A percentile compares a stretch with the other conserved stretches of the same genome.
phyloP scores from a whole-genome alignment of 176 grass and related monocot species.

The Cenchrus purpureus region DNA sequence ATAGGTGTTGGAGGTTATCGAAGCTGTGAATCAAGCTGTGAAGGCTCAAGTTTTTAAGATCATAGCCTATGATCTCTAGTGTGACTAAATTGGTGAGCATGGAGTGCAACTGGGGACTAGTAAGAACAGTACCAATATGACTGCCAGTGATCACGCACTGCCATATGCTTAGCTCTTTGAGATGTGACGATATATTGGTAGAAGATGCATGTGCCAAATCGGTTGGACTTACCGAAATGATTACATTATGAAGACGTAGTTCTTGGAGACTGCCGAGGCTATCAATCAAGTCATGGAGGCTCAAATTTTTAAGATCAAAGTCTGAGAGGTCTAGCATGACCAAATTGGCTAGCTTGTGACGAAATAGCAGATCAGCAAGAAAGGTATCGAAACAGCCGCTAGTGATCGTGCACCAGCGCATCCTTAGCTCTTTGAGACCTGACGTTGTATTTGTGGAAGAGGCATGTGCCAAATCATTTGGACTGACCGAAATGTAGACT shows the following conservation, averaged over 20 bases:
- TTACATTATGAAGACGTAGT: constrained; percentile 38
- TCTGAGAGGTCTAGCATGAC: not conserved
- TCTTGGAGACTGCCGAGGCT: constrained; percentile 44
- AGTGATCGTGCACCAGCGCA: constrained; percentile 22
- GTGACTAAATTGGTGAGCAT: constrained; percentile 30
- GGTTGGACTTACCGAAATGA: not conserved
- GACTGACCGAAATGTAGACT: constrained; percentile 36
- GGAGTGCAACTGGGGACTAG: not conserved
- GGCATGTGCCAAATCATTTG: not conserved
- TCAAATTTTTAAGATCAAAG: constrained; percentile 17
- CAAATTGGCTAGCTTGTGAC: constrained; percentile 3
- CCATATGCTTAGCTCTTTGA: constrained; percentile 40
- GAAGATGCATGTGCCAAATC: not conserved
- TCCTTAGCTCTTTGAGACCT: constrained; percentile 39
- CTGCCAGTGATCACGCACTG: constrained; percentile 37
- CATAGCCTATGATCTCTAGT: not conserved
- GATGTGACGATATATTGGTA: not conserved
- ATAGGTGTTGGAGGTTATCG: constrained; percentile 35
- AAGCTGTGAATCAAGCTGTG: constrained; percentile 37
- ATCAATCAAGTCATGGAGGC: constrained; percentile 38
- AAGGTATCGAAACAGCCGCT: constrained; percentile 23
- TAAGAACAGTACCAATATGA: constrained; percentile 19
- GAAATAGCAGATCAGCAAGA: not conserved
- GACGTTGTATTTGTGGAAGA: constrained; percentile 17
- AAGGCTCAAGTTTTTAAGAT: constrained; percentile 30